Percentiles rank a stretch among this genome's conserved stretches.
Conservation (phyloP, 257 asterid species). For the Nicotiana knightiana region DNA sequence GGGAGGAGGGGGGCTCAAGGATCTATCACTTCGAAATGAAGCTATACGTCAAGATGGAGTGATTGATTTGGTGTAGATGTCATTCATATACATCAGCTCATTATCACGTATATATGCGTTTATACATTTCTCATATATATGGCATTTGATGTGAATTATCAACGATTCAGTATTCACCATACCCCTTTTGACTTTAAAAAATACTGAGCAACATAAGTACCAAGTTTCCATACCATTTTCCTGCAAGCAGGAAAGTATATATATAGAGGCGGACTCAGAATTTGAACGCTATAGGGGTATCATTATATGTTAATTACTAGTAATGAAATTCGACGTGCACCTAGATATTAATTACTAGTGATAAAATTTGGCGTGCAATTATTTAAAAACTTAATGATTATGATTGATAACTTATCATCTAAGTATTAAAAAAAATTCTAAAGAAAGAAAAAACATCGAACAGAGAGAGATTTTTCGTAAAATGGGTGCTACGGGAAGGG, state of each 20-base stretch:
- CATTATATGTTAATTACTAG: no score
- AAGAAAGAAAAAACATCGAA: no score
- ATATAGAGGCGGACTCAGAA: no score
- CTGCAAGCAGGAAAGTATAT: background rate
- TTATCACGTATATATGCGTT: background rate
- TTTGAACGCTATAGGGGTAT: no score
- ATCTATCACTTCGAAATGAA: slow-evolving; percentile 7
- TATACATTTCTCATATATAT: background rate
- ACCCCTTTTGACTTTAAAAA: background rate
- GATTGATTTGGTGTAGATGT: slow-evolving; percentile 6
- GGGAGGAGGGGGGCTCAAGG: background rate
- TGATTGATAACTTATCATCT: no score
- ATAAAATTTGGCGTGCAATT: no score
- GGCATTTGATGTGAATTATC: background rate
- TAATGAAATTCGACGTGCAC: no score
- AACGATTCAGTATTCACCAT: background rate
- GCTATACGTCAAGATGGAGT: background rate
- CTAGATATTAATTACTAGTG: no score
- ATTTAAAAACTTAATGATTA: no score
- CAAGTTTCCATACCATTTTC: background rate
- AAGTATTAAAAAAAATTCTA: no score
- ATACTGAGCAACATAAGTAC: background rate
- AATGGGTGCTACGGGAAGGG: no score
- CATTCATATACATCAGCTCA: background rate
- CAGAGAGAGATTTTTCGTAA: no score